Conservation (phyloP, 2,329 filamentous ascomycete species). For the Magnaporthiopsis poae region DNA sequence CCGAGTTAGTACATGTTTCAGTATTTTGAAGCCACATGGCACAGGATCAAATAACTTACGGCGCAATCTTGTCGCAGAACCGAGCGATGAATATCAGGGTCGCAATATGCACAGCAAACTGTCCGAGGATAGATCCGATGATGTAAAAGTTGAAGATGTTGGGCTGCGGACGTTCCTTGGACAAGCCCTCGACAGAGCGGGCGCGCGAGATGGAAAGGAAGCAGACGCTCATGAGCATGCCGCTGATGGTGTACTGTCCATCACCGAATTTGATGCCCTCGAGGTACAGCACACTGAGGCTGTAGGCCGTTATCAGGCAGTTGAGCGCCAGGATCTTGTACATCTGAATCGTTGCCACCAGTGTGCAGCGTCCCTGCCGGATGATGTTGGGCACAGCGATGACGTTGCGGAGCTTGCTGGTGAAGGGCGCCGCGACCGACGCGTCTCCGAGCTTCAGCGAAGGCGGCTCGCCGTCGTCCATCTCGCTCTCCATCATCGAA, state of each 20-base stretch:
- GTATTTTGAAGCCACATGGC: background rate
- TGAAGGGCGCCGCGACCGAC: constrained; percentile 93
- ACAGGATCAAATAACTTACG: constrained; percentile 50
- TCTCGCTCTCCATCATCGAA: constrained; percentile 79
- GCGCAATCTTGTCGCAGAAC: constrained; percentile 75
- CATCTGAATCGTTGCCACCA: constrained; percentile 98
- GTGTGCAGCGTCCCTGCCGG: constrained; percentile 89
- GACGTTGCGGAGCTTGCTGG: constrained; percentile 92
- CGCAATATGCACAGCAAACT: constrained; percentile 90
- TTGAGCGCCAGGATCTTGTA: constrained; percentile 98
- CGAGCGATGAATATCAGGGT: constrained; percentile 90
- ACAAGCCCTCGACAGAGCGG: constrained; percentile 86
- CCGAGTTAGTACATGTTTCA: background rate
- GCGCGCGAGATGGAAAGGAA: constrained; percentile 98
- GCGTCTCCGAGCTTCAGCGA: constrained; percentile 95
- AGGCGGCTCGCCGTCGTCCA: constrained; percentile 83
- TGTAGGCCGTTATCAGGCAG: constrained; percentile 96
- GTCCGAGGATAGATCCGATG: constrained; percentile 90
- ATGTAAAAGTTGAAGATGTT: constrained; percentile 99
- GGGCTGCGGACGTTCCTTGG: constrained; percentile 92
- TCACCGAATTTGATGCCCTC: constrained; percentile 99
- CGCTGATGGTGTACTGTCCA: constrained; percentile 94
- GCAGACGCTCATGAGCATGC: constrained; percentile 99
- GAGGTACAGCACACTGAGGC: constrained; percentile 86
- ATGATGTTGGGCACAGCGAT: constrained; percentile 97